Conservation (phyloP, 164 flowering plant species). For the Macadamia tetraphylla region DNA sequence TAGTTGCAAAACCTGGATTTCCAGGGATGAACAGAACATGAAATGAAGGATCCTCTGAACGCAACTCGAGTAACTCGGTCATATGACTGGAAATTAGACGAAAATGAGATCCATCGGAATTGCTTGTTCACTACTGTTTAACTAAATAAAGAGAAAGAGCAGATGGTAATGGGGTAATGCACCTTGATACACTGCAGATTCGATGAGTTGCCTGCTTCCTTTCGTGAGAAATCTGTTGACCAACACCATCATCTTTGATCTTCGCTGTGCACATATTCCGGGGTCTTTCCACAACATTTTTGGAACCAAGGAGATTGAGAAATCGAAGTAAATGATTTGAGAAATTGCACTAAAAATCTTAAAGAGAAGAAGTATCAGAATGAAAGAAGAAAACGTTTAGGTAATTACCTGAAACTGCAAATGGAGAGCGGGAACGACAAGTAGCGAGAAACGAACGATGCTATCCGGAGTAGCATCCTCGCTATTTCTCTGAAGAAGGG, state of each 20-base stretch:
- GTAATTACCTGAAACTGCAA: slow-evolving; percentile 1
- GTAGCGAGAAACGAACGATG: background rate
- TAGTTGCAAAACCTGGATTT: slow-evolving; percentile 64
- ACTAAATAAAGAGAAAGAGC: background rate
- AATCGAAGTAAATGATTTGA: background rate
- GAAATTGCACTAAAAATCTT: background rate
- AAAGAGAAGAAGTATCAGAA: background rate
- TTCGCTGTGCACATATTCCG: slow-evolving; percentile 14
- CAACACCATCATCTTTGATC: slow-evolving; percentile 26
- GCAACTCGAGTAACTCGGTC: slow-evolving; percentile 77
- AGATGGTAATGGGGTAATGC: background rate
- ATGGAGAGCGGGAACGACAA: background rate
- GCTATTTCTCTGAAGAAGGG: too few relatives aligned
- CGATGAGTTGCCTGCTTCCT: slow-evolving; percentile 35
- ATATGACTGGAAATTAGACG: slow-evolving; percentile 30
- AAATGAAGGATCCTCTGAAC: slow-evolving; percentile 42
- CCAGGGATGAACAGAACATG: slow-evolving; percentile 77
- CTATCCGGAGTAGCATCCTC: too few relatives aligned
- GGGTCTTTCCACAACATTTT: background rate
- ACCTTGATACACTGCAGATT: slow-evolving; percentile 70
- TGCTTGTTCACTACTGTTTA: background rate
- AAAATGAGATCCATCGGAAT: background rate
- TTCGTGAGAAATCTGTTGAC: slow-evolving; percentile 6
- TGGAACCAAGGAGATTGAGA: background rate
- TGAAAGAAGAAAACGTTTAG: background rate